Percentiles rank a stretch among this genome's conserved stretches.
phyloP scores from a whole-genome alignment of 306 rosid species.

The Carpinus fangiana region DNA sequence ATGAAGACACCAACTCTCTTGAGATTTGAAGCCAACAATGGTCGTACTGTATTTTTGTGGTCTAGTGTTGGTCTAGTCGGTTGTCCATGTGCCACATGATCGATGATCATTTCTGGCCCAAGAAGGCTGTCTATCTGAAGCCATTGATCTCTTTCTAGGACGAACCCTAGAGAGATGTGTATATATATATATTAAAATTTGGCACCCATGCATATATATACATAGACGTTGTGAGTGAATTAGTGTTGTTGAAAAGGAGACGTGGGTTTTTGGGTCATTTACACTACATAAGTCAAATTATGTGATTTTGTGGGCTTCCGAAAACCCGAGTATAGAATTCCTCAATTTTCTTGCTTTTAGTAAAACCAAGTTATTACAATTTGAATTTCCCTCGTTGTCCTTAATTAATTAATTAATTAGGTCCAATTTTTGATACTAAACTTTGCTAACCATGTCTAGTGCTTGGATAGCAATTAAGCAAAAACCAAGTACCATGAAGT shows the following conservation, averaged over 20 bases:
- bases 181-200: no score
- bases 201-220: no score
- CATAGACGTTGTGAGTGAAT: no score
- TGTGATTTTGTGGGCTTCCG: conserved; percentile 47
- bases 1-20: background rate
- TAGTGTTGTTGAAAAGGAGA: background rate
- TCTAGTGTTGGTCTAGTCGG: background rate
- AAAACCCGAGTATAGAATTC: conserved; percentile 48
- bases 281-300: conserved; percentile 33
- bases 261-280: background rate
- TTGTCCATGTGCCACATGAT: background rate
- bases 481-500: conserved; percentile 45
- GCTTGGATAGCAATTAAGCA: conserved; percentile 44
- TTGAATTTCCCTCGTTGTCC: conserved; percentile 12
- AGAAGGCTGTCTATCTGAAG: background rate
- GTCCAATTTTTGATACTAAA: conserved; percentile 28
- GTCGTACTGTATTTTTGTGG: background rate
- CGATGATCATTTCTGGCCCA: background rate
- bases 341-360: conserved; percentile 48
- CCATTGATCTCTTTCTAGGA: background rate
- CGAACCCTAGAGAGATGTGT: background rate
- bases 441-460: conserved; percentile 41
- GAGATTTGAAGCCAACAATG: background rate
- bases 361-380: conserved; percentile 30
- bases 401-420: conserved; percentile 5